phyloP scores from a whole-genome alignment of 768 basidiomycete genomes.

The Xerocomus spinulosus region DNA sequence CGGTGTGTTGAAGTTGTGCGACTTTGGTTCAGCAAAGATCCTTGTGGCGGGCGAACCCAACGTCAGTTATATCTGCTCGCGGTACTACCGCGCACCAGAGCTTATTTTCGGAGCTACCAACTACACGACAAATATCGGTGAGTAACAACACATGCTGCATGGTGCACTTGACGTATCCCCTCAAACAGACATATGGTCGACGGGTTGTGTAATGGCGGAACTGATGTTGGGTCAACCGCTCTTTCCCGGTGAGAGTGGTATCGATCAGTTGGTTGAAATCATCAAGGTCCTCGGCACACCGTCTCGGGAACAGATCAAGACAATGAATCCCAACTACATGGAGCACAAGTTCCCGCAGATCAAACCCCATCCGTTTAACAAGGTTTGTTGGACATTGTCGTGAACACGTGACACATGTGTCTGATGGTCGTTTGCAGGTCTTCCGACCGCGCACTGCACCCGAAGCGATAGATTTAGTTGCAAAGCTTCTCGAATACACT shows the following conservation, averaged over 20 bases:
- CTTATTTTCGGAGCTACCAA: slow-evolving; percentile 99
- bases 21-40: slow-evolving; percentile 99
- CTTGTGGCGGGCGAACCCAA: slow-evolving; percentile 97
- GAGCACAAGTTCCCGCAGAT: slow-evolving; percentile 99
- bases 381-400: slow-evolving; percentile 45
- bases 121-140: slow-evolving; percentile 99
- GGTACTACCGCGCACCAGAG: slow-evolving; percentile 99
- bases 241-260: slow-evolving; percentile 98
- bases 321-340: slow-evolving; percentile 99
- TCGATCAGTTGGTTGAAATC: slow-evolving; percentile 98
- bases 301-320: slow-evolving; percentile 99
- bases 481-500: slow-evolving; percentile 96
- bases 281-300: slow-evolving; percentile 99
- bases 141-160: slow-evolving; percentile 28
- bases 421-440: slow-evolving; percentile 50
- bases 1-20: slow-evolving; percentile 95
- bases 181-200: slow-evolving; percentile 91
- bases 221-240: slow-evolving; percentile 98
- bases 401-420: slow-evolving; percentile 5
- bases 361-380: slow-evolving; percentile 98
- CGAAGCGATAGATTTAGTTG: slow-evolving; percentile 94
- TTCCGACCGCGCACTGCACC: slow-evolving; percentile 96
- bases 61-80: slow-evolving; percentile 98
- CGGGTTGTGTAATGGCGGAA: slow-evolving; percentile 99
- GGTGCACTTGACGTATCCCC: slow-evolving; percentile 6